A percentile compares a stretch with the other conserved stretches of the same genome.
phyloP scores from a whole-genome alignment of 2,329 filamentous ascomycete genomes.

The Xylariales sp. region DNA sequence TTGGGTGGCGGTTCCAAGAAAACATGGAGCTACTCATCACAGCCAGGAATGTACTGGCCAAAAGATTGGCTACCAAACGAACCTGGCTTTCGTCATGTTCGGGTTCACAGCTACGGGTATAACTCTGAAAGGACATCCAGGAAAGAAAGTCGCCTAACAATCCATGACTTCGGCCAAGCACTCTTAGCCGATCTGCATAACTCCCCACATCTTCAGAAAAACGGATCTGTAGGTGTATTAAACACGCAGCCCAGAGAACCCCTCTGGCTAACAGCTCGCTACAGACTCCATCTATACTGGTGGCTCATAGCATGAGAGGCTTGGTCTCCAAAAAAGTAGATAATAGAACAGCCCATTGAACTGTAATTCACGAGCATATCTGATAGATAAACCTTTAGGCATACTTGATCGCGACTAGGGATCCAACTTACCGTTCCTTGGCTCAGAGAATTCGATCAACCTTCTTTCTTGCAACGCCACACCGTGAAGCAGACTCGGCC shows the following conservation, averaged over 20 bases:
- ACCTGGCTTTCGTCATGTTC: constrained; percentile 19
- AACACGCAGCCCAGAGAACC: too few species aligned
- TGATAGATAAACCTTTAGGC: not conserved
- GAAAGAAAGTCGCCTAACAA: constrained; percentile 14
- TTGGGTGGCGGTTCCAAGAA: constrained; percentile 33
- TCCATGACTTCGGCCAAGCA: constrained; percentile 25
- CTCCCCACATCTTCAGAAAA: constrained; percentile 16
- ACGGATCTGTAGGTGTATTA: too few species aligned
- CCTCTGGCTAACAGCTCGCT: too few species aligned
- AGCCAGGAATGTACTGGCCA: constrained; percentile 33
- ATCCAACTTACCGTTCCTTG: not conserved
- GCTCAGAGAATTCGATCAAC: not conserved
- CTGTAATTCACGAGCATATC: too few species aligned
- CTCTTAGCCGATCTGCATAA: constrained; percentile 22
- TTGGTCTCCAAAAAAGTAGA: not conserved
- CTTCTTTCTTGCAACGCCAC: not conserved
- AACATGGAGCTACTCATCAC: constrained; percentile 32
- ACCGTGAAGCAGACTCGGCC: not conserved
- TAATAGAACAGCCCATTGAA: too few species aligned
- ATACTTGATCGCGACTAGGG: not conserved
- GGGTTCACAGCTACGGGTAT: constrained; percentile 27
- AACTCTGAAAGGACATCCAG: constrained; percentile 21
- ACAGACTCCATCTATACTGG: not conserved
- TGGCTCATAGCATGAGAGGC: not conserved
- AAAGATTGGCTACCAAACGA: constrained; percentile 31